Percentiles rank a stretch among this genome's conserved stretches.
These are phyloP conservation scores for Metarhizium robertsii DNA, from an alignment of 2,329 filamentous ascomycete species.

Conservation along the genomic window DNA sequence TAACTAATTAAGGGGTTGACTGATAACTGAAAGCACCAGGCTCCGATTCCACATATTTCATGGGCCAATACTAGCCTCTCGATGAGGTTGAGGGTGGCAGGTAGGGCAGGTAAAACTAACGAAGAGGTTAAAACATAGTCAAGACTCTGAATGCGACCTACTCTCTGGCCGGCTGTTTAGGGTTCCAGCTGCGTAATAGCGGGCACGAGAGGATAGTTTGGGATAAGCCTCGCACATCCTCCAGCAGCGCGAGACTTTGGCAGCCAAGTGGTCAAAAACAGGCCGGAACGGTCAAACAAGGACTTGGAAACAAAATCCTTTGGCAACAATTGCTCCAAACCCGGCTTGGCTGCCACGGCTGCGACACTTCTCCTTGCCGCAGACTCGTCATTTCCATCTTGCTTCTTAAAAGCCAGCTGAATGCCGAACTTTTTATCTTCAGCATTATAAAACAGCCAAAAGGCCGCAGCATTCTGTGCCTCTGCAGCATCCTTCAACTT, in stretches of 20 bases:
- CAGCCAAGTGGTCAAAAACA: constrained; percentile 7
- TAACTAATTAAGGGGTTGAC: no score
- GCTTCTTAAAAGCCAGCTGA: constrained; percentile 6
- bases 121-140: no score
- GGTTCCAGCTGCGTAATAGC: background rate
- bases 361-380: background rate
- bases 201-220: constrained; percentile 6
- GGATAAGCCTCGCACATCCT: constrained; percentile 3
- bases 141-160: no score
- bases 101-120: no score
- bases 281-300: constrained; percentile 1
- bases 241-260: constrained; percentile 4
- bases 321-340: background rate
- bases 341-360: background rate
- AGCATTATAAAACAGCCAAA: constrained; percentile 8
- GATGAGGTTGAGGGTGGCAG: no score
- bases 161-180: no score
- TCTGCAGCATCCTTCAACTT: constrained; percentile 1
- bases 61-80: no score
- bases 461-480: constrained; percentile 1
- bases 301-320: background rate
- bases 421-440: background rate
- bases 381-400: constrained; percentile 1
- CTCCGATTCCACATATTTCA: no score
- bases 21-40: no score